Evolutionary conservation across 805 yeast genomes (phyloP).

Genomic region (Cyberlindnera veronae): DNA sequence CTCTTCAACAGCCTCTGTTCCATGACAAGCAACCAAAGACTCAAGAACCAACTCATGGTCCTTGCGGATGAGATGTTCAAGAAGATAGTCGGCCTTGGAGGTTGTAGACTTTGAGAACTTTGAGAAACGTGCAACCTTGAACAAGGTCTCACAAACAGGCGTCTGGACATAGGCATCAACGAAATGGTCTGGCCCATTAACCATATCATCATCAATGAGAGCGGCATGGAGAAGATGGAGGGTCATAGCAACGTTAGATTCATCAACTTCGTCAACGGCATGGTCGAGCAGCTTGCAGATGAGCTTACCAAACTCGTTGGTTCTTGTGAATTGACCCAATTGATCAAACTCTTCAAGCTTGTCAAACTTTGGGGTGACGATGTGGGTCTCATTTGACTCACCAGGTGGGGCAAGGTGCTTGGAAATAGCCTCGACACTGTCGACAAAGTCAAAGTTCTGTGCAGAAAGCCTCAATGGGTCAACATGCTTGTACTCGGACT

Average conservation of each 20-base stretch:
- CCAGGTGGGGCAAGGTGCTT: slow-evolving; percentile 36
- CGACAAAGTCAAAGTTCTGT: slow-evolving; percentile 44
- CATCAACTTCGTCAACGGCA: slow-evolving; percentile 48
- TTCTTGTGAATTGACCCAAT: slow-evolving; percentile 50
- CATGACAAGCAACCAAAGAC: slow-evolving; percentile 53
- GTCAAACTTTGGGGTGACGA: slow-evolving; percentile 45
- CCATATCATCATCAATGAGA: slow-evolving; percentile 44
- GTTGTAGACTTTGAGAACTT: slow-evolving; percentile 46
- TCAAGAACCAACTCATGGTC: slow-evolving; percentile 47
- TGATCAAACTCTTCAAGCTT: slow-evolving; percentile 34
- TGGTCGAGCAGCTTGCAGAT: slow-evolving; percentile 54
- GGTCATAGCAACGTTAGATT: slow-evolving; percentile 53
- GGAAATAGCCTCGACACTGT: slow-evolving; percentile 45
- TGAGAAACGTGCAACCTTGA: slow-evolving; percentile 46
- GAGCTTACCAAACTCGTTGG: slow-evolving; percentile 51
- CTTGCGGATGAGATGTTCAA: slow-evolving; percentile 47
- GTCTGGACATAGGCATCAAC: slow-evolving; percentile 42
- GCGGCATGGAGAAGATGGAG: slow-evolving; percentile 70
- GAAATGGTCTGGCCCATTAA: slow-evolving; percentile 38
- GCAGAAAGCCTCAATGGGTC: slow-evolving; percentile 58
- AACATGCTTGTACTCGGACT: slow-evolving; percentile 38
- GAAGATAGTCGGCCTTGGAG: slow-evolving; percentile 53
- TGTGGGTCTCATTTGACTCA: slow-evolving; percentile 31
- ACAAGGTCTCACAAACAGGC: slow-evolving; percentile 42
- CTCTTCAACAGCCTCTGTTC: slow-evolving; percentile 46